These are phyloP conservation scores for Spizellomyces sp. DNA, from an alignment of 192 early-diverging fungal genomes.

Conservation along the genomic window DNA sequence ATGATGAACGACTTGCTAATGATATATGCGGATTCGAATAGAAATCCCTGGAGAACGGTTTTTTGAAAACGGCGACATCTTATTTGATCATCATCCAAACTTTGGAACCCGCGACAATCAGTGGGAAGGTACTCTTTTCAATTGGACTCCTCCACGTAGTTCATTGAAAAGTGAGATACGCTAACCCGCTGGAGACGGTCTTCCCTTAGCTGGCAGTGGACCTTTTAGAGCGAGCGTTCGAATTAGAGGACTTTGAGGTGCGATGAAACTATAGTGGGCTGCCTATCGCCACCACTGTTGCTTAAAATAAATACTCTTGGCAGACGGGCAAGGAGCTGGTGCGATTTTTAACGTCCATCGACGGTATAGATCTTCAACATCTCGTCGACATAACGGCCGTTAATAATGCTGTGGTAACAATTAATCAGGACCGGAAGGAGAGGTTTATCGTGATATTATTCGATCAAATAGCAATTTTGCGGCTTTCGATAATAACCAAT, in stretches of 20 bases:
- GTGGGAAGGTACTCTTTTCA: constrained; percentile 51
- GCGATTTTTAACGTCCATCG: constrained; percentile 76
- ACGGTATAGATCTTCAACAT: constrained; percentile 44
- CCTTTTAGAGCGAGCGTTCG: constrained; percentile 72
- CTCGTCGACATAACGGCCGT: too few species aligned
- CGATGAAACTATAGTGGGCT: not conserved
- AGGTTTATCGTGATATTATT: not conserved
- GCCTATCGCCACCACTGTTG: too few species aligned
- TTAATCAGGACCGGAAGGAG: constrained; percentile 8
- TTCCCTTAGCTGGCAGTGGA: constrained; percentile 53
- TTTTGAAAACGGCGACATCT: constrained; percentile 84
- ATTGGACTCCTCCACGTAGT: not conserved
- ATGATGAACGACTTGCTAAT: not conserved
- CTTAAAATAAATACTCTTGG: not conserved
- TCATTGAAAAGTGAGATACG: not conserved
- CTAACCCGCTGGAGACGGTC: not conserved
- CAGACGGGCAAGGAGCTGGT: constrained; percentile 77
- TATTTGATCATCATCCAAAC: constrained; percentile 93
- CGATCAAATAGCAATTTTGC: constrained; percentile 1
- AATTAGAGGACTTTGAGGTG: constrained; percentile 78
- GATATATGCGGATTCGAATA: not conserved
- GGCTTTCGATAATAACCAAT: not conserved
- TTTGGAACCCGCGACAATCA: constrained; percentile 70
- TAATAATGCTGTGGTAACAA: not conserved
- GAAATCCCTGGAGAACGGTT: constrained; percentile 53